Evolutionary conservation across 192 early-diverging fungal species (phyloP).

Genomic region (Dissophora ornata): DNA sequence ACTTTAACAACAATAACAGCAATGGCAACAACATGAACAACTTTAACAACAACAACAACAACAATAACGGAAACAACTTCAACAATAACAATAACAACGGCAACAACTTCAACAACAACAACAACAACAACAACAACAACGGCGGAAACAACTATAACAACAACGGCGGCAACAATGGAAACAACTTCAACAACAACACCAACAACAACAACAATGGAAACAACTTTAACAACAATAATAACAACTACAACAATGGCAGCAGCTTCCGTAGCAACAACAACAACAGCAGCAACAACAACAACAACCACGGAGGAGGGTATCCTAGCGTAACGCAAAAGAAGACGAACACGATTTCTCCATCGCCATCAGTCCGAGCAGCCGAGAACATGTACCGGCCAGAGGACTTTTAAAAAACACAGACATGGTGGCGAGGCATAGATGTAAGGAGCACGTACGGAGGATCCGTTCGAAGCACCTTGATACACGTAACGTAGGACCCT

Average conservation of each 20-base stretch:
- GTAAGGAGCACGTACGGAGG: too few species aligned
- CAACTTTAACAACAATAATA: not conserved
- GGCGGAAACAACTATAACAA: conserved; percentile 11
- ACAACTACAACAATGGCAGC: conserved; percentile 3
- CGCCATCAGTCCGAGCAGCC: conserved; percentile 20
- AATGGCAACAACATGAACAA: not conserved
- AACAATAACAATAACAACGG: not conserved
- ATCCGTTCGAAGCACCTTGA: too few species aligned
- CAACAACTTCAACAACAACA: conserved; percentile 12
- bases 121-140: conserved; percentile 12
- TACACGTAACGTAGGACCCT: too few species aligned
- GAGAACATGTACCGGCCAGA: conserved; percentile 37
- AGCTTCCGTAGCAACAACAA: conserved; percentile 8
- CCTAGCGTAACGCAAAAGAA: conserved; percentile 5
- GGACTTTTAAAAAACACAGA: conserved; percentile 21
- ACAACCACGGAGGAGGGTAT: conserved; percentile 4
- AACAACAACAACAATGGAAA: conserved; percentile 4
- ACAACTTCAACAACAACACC: conserved; percentile 13
- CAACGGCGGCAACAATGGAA: not conserved
- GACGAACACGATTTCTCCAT: conserved; percentile 36
- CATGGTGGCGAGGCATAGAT: not conserved
- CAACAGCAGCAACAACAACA: conserved; percentile 9
- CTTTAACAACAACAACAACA: conserved; percentile 8
- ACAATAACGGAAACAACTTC: not conserved
- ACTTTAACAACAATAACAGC: conserved; percentile 3